Conservation (phyloP, 2,329 filamentous ascomycete genomes). For the Neonectria ditissima region DNA sequence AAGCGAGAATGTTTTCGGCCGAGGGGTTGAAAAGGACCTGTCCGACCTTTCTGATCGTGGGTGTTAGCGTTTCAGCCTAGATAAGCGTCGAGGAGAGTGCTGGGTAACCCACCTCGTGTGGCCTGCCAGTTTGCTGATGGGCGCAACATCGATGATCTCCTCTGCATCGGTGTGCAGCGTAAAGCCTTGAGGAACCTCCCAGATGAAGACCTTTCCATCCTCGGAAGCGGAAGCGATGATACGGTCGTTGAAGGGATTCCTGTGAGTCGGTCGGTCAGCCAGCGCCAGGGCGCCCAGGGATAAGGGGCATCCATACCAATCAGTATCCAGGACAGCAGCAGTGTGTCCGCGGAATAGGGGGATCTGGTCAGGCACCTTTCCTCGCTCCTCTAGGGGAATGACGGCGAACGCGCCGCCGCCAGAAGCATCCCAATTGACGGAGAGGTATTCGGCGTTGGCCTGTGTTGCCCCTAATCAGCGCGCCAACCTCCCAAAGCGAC, state of each 20-base stretch:
- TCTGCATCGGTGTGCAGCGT: conserved; percentile 87
- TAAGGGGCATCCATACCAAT: conserved; percentile 75
- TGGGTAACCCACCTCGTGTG: conserved; percentile 77
- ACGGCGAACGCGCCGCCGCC: conserved; percentile 98
- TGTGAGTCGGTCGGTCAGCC: conserved; percentile 51
- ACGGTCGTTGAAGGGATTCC: conserved; percentile 96
- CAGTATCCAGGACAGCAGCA: conserved; percentile 93
- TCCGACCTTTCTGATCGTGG: conserved; percentile 83
- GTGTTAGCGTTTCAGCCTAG: conserved; percentile 30
- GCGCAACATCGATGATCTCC: conserved; percentile 83
- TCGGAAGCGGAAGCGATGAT: conserved; percentile 94
- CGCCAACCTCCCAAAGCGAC: conserved; percentile 32
- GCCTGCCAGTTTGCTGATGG: conserved; percentile 83
- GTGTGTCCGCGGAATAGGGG: conserved; percentile 97
- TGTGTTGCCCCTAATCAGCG: conserved; percentile 54
- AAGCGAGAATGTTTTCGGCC: conserved; percentile 94
- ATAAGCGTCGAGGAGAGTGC: conserved; percentile 2
- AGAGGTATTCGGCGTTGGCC: conserved; percentile 95
- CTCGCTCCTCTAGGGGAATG: conserved; percentile 88
- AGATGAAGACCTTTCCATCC: conserved; percentile 96
- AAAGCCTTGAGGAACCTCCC: conserved; percentile 92
- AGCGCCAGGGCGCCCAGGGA: conserved; percentile 9
- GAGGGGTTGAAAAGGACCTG: conserved; percentile 98
- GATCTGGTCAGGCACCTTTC: conserved; percentile 91
- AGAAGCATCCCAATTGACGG: conserved; percentile 98